Conservation (phyloP, 2,329 filamentous ascomycete species). For the Trichoderma sp. region DNA sequence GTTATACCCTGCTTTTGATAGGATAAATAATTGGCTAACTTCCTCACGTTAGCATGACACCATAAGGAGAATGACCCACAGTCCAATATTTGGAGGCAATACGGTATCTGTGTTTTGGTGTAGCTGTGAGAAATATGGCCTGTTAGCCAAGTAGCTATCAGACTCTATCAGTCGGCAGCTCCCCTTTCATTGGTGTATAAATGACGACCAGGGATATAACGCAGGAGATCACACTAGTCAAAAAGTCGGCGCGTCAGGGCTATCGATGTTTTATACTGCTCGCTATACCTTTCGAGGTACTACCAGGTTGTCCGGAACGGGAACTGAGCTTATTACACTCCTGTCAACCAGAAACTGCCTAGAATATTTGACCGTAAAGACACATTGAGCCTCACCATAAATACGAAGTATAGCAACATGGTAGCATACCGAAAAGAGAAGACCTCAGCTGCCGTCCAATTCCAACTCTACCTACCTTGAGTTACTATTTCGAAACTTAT, state of each 20-base stretch:
- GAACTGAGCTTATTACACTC: background rate
- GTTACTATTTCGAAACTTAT: background rate
- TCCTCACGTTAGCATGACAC: no score
- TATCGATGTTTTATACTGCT: background rate
- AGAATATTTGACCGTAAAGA: background rate
- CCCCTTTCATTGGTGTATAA: background rate
- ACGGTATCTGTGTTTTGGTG: background rate
- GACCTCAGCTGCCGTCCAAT: background rate
- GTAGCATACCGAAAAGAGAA: background rate
- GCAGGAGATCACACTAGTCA: background rate
- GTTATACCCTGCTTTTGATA: no score
- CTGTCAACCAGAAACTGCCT: background rate
- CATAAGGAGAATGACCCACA: no score
- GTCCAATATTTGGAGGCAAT: no score
- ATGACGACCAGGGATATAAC: background rate
- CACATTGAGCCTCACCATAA: background rate
- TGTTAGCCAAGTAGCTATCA: background rate
- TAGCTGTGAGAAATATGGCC: background rate
- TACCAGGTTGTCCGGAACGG: background rate
- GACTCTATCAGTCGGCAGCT: background rate
- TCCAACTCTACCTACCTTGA: background rate
- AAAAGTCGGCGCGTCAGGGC: background rate
- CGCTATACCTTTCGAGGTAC: background rate
- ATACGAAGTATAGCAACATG: background rate
- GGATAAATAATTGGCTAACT: no score